These are phyloP conservation scores for Datura wrightii DNA, from an alignment of 257 asterid species.

Conservation along the genomic window DNA sequence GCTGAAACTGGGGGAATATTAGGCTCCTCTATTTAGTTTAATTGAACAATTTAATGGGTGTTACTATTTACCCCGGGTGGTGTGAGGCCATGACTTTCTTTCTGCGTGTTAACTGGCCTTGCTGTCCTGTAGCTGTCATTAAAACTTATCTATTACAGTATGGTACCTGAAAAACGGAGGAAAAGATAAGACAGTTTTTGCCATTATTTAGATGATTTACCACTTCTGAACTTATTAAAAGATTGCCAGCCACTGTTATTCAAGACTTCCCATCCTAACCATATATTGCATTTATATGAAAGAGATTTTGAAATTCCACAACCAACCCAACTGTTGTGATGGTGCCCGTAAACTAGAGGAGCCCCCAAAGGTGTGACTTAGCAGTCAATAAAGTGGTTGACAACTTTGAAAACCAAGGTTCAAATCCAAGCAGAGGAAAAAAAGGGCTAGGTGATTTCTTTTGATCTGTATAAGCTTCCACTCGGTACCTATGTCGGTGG, in stretches of 20 bases:
- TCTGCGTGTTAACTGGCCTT: neutral
- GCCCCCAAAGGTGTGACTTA: neutral
- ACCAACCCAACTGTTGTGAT: neutral
- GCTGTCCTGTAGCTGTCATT: neutral
- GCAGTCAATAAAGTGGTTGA: neutral
- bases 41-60: neutral
- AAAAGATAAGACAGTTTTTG: neutral
- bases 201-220: neutral
- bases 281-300: neutral
- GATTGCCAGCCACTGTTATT: neutral
- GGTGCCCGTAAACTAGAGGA: slow-evolving; percentile 18
- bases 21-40: neutral
- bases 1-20: slow-evolving; percentile 19
- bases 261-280: slow-evolving; percentile 12
- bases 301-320: neutral
- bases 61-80: neutral
- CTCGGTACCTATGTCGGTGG: neutral
- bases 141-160: neutral
- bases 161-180: neutral
- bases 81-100: slow-evolving; percentile 4
- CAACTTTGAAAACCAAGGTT: neutral
- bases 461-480: neutral
- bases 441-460: neutral
- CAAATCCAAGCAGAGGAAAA: neutral
- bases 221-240: neutral